Base-by-base conservation (phyloP, 2,329 filamentous ascomycete species). In the Colletotrichum sp. region DNA sequence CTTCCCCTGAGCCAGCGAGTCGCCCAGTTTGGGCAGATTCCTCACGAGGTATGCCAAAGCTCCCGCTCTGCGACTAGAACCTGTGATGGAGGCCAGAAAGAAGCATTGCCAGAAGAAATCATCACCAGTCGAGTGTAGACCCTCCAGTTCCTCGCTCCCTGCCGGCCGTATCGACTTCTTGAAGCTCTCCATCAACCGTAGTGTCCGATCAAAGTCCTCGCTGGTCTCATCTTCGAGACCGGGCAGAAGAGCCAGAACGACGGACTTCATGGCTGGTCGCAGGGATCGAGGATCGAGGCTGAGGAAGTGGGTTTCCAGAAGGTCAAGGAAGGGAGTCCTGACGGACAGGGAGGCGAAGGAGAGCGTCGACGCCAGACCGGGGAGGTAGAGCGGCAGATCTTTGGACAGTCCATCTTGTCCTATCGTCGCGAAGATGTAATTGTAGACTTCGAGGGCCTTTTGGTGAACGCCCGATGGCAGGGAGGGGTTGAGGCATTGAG, bases 21-120 rank as follows among this genome's bases (percentile, higher is more conserved):
- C 84, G 8, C 90, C 92, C 71, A 98, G 88, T 79, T 90, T 93
- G 24, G 98, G 97, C 34, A 99, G 87, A 80, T 92, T 92, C 74
- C 96, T 93, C 65, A 92, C 89, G 55, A 99, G 88, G 84, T 98
- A 99, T 36, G 96, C 96, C 75, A 99, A 88, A 52, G 96, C 96
- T 30, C 97, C 97, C 78, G 95, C 93, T 71, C 97, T 92, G 76
- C 96, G 91, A 76, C 93, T 96, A 57, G 95, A 91, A 81, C 96
- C 96, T 1, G 97, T 98, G 76, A 99, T 97, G 21, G 95, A 94
- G 12, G 96, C 95, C 21, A 99, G 88, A 81, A 99, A 99, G 82
- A 99, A 94, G 83, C 96, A 98, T 86, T 99, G 97, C 97, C 97
- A 99, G 84, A 99, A 99, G 84, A 97, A 98, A 78, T 95, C 95